phyloP scores from a whole-genome alignment of 805 yeast genomes.

The Maudiozyma bulderi region DNA sequence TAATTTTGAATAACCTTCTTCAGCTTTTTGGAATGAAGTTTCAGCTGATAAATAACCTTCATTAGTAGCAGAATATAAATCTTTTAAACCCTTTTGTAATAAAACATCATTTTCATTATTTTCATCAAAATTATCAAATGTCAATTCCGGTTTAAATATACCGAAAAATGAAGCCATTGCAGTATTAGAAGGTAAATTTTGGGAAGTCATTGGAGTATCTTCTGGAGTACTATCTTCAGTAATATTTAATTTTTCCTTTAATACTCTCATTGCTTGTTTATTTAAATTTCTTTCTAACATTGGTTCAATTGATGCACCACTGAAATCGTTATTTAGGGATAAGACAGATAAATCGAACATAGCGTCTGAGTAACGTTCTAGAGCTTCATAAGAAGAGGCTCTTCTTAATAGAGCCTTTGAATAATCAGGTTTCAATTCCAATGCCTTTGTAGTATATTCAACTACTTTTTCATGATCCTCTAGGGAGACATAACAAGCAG shows the following conservation, averaged over 20 bases:
- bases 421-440: slow-evolving; percentile 80
- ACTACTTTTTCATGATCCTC: slow-evolving; percentile 75
- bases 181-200: slow-evolving; percentile 68
- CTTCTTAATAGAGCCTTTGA: slow-evolving; percentile 87
- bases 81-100: slow-evolving; percentile 55
- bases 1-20: slow-evolving; percentile 33
- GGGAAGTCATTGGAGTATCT: slow-evolving; percentile 25
- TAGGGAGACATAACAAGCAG: slow-evolving; percentile 87
- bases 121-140: slow-evolving; percentile 42
- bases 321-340: slow-evolving; percentile 75
- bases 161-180: slow-evolving; percentile 80
- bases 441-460: slow-evolving; percentile 79
- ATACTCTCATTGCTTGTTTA: slow-evolving; percentile 65
- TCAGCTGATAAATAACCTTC: slow-evolving; percentile 33
- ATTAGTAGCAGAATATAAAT: slow-evolving; percentile 37
- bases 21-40: slow-evolving; percentile 45
- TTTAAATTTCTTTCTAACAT: slow-evolving; percentile 80
- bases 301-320: slow-evolving; percentile 65
- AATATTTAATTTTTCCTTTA: slow-evolving; percentile 39
- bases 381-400: slow-evolving; percentile 80
- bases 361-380: slow-evolving; percentile 73
- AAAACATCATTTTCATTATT: slow-evolving; percentile 53
- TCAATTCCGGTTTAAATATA: slow-evolving; percentile 55
- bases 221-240: background rate
- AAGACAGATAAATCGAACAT: slow-evolving; percentile 86